A percentile compares a stretch with the other conserved stretches of the same genome.
phyloP scores from a whole-genome alignment of 345 rosid genomes.

The Streptanthus diversifolius region DNA sequence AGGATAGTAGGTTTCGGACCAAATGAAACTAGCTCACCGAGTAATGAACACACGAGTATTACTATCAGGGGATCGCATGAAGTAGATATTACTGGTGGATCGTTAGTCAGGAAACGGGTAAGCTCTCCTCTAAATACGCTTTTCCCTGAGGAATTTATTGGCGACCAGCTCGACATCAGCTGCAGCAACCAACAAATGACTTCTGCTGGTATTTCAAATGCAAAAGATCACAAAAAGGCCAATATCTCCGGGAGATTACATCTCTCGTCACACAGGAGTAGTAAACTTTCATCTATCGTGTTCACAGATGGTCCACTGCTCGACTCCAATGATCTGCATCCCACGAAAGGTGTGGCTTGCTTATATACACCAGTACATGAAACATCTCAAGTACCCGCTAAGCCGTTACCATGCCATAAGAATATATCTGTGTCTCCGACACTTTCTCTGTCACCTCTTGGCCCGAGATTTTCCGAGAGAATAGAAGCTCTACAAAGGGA shows the following conservation, averaged over 20 bases:
- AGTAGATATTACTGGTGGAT: slow-evolving; percentile 42
- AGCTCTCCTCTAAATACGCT: slow-evolving; percentile 59
- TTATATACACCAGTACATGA: slow-evolving; percentile 33
- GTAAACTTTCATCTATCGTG: slow-evolving; percentile 35
- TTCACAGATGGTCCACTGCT: slow-evolving; percentile 73
- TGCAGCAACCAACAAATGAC: slow-evolving; percentile 35
- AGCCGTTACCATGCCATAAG: slow-evolving; percentile 33
- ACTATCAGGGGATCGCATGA: slow-evolving; percentile 33
- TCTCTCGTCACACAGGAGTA: slow-evolving; percentile 25
- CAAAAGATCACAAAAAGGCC: slow-evolving; percentile 65
- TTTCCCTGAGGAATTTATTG: slow-evolving; percentile 47
- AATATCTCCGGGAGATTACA: slow-evolving; percentile 44
- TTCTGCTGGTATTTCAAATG: slow-evolving; percentile 25
- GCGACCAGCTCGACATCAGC: slow-evolving; percentile 50
- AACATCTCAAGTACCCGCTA: slow-evolving; percentile 33
- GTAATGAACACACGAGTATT: slow-evolving; percentile 31
- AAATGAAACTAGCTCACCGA: slow-evolving; percentile 31
- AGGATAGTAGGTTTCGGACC: slow-evolving; percentile 77
- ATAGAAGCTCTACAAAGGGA: slow-evolving; percentile 36
- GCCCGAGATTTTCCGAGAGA: slow-evolving; percentile 63
- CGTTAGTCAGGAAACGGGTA: slow-evolving; percentile 64
- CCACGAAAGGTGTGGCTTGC: slow-evolving; percentile 13
- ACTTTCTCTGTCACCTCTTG: slow-evolving; percentile 78
- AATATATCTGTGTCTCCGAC: slow-evolving; percentile 49
- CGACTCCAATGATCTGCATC: slow-evolving; percentile 29